A percentile compares a stretch with the other conserved stretches of the same genome.
phyloP scores from a whole-genome alignment of 1,139 yeast species.

The Lodderomyces theae region DNA sequence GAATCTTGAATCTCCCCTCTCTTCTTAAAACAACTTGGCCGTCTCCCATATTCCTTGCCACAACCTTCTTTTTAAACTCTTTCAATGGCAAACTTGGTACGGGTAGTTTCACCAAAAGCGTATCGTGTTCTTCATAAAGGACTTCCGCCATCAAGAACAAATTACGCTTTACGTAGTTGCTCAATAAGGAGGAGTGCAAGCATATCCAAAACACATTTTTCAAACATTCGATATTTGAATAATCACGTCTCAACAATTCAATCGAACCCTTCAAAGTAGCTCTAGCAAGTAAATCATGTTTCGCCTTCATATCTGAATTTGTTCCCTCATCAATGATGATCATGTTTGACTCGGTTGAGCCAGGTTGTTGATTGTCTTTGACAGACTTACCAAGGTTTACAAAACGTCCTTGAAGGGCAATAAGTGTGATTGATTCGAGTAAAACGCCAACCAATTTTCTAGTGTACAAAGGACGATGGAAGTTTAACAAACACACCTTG shows the following conservation, averaged over 20 bases:
- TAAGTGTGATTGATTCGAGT: conserved; percentile 53
- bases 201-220: conserved; percentile 64
- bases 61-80: conserved; percentile 56
- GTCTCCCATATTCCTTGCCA: conserved; percentile 50
- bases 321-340: conserved; percentile 53
- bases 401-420: conserved; percentile 66
- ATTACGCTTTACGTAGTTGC: conserved; percentile 58
- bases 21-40: conserved; percentile 45
- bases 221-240: conserved; percentile 63
- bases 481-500: conserved; percentile 55
- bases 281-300: conserved; percentile 44
- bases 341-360: conserved; percentile 22
- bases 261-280: conserved; percentile 62
- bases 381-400: conserved; percentile 41
- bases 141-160: conserved; percentile 66
- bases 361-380: conserved; percentile 16
- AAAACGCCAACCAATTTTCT: conserved; percentile 49
- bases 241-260: conserved; percentile 62
- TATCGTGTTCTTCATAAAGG: conserved; percentile 62
- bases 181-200: conserved; percentile 58
- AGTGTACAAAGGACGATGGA: conserved; percentile 48
- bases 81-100: conserved; percentile 55
- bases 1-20: conserved; percentile 47
- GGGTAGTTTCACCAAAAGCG: conserved; percentile 57
- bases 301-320: conserved; percentile 39